Percentiles rank a stretch among this genome's conserved stretches.
Conservation (phyloP, 352 stramenopile species). For the Phytophthora cryptogea region DNA sequence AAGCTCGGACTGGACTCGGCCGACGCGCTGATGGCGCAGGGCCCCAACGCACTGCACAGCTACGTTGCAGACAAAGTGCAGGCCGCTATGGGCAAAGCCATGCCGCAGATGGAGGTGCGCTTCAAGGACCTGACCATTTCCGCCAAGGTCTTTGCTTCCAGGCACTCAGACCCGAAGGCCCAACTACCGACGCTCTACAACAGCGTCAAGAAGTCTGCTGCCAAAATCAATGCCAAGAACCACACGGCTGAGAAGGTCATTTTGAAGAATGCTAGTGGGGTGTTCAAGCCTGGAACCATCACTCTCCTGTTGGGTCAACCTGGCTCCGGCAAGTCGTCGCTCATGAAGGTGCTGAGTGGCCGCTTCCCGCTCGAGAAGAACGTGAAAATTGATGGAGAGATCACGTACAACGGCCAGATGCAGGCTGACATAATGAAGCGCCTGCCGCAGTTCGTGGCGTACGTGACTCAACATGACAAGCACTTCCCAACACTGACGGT, state of each 20-base stretch:
- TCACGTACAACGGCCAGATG: slow-evolving; percentile 54
- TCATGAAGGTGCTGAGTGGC: slow-evolving; percentile 37
- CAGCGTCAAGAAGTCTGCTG: slow-evolving; percentile 40
- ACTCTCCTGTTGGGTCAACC: slow-evolving; percentile 30
- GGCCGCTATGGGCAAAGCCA: slow-evolving; percentile 39
- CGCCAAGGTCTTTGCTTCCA: slow-evolving; percentile 24
- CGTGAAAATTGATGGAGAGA: slow-evolving; percentile 38
- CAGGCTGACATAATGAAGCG: slow-evolving; percentile 33
- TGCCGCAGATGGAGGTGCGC: slow-evolving; percentile 53
- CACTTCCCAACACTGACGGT: slow-evolving; percentile 69
- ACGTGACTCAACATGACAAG: slow-evolving; percentile 82
- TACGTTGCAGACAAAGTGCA: slow-evolving; percentile 39
- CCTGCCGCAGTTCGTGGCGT: slow-evolving; percentile 46
- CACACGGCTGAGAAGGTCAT: slow-evolving; percentile 3
- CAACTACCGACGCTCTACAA: slow-evolving; percentile 54
- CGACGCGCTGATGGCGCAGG: slow-evolving; percentile 39
- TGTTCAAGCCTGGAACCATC: slow-evolving; percentile 48
- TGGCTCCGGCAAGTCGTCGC: slow-evolving; percentile 30
- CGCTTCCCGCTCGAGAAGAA: slow-evolving; percentile 49
- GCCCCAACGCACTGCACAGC: slow-evolving; percentile 39
- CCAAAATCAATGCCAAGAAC: slow-evolving; percentile 41
- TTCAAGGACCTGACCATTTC: slow-evolving; percentile 29
- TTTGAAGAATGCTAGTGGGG: slow-evolving; percentile 37
- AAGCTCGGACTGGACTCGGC: slow-evolving; percentile 31
- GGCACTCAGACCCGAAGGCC: slow-evolving; percentile 19